Evolutionary conservation across 352 stramenopile species (phyloP), one percentile per base, ranked within the genome.

Genomic region (Peronospora belbahrii): DNA sequence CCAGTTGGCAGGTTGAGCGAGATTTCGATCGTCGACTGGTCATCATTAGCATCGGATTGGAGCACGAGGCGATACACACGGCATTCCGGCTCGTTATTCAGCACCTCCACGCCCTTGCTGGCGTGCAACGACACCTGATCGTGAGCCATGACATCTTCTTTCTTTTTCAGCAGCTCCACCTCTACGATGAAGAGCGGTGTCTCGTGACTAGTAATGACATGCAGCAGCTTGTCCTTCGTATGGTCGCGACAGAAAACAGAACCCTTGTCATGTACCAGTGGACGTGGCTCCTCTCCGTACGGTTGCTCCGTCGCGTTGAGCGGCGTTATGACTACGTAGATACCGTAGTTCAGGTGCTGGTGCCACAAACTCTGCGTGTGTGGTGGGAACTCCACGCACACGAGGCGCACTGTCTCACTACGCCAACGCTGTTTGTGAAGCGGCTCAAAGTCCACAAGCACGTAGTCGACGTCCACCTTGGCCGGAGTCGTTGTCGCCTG

Each of bases 231-330:
- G 52, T 80, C 67, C 22, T 64, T 56, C 15, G 58, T 73, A 42
- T 81, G 70, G 44, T 81, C 65, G 19, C 66, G 65, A 40, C 70
- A 81, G 43, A 81, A 70, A 8, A 81, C 65, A 7, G 49, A 42
- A 11, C 67, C 62, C 6, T 63, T 62, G 18, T 44, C 34, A 36
- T 69, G 57, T n/a, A 48, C 25, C 22, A 80, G 47, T 3, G 58
- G 52, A 27, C 51, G 47, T 15, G 56, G 50, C 2, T 48, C 10
- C 4, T 38, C 10, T 13, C 49, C 49, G 18, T 57, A 50, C 24
- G 61, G 51, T 13, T 65, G 53, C 49, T 76, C 65, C 13, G 46
- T 45, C 9, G 59, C 59, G 36, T 64, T 39, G 2, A 76, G 36
- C n/a, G 55, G 51, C n/a, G 56, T 42, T 38, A 74, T 53, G 28